Evolutionary conservation across 768 basidiomycete species (phyloP), one percentile per base, ranked within the genome.

Genomic region (Tricholoma terreum): DNA sequence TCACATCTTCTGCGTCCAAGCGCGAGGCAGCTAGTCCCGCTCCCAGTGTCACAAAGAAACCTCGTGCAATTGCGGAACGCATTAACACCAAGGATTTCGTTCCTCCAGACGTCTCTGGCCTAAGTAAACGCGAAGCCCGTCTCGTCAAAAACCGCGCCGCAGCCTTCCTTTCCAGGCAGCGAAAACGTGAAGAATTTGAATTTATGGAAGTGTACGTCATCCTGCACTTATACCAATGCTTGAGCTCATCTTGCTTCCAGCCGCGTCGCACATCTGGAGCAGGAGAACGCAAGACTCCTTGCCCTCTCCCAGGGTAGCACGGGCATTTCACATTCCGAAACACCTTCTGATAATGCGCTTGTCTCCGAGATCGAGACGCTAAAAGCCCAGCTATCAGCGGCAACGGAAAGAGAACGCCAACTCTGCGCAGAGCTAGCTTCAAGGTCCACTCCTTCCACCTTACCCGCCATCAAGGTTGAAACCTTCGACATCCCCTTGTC

Each of bases 131-230:
- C 51, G 92, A 94, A 74, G 92, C 92, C 58, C 85, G 92, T 52
- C 81, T 94, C 8, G 89, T 94, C 56, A 94, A 94, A 80, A 94
- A 94, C 75, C 83, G 92, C 56, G 92, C 92, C 11, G 92, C 92
- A 10, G 92, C 92, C 57, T 94, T 94, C 77, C 86, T 94, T 68
- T 89, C 86, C 73, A 80, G 92, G 69, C 92, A 94, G 72, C 81
- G 92, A 65, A 94, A 94, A 73, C 84, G 92, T 55, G 92, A 94
- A 74, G 92, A 94, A 75, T 94, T 92, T 66, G 92, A 94, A 74
- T 77, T 69, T 66, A 93, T 94, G 90, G 92, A 94, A 79, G 74
- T 89, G 90, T 93, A 75, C 75, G 89, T 85, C 55, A 65, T 65
- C 55, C 45, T 50, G 58, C 57, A 50, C 56, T 61, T 64, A 57